These are phyloP conservation scores for Cutaneotrichosporon spelunceum DNA, from an alignment of 1,284 basidiomycete species.

Conservation along the genomic window DNA sequence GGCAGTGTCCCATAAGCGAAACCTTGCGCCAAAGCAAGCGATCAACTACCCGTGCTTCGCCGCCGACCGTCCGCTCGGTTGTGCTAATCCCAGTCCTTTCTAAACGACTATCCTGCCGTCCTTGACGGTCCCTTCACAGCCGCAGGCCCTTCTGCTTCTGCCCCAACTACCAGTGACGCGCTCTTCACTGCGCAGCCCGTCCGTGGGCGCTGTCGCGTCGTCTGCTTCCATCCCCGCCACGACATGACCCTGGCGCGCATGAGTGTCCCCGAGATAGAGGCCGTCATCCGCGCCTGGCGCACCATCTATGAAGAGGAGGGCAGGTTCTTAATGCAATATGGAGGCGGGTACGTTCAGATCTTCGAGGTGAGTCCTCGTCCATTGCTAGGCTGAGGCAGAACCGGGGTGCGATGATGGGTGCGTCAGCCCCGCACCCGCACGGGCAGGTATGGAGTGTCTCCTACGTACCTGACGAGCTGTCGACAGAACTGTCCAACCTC, in stretches of 20 bases:
- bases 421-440: slow-evolving; percentile 93
- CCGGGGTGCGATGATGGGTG: slow-evolving; percentile 94
- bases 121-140: slow-evolving; percentile 53
- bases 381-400: slow-evolving; percentile 58
- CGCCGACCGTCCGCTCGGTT: too few relatives aligned
- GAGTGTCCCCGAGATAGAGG: slow-evolving; percentile 60
- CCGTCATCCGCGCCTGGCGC: slow-evolving; percentile 74
- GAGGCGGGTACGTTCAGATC: slow-evolving; percentile 71
- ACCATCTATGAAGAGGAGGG: slow-evolving; percentile 65
- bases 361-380: slow-evolving; percentile 63
- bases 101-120: slow-evolving; percentile 84
- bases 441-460: slow-evolving; percentile 87
- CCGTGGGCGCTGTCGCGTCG: slow-evolving; percentile 80
- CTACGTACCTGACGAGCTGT: slow-evolving; percentile 67
- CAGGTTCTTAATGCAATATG: slow-evolving; percentile 32
- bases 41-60: too few relatives aligned
- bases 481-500: slow-evolving; percentile 63
- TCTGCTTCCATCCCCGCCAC: slow-evolving; percentile 86
- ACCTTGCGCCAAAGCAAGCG: too few relatives aligned
- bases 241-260: slow-evolving; percentile 85
- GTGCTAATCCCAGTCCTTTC: slow-evolving; percentile 55
- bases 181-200: slow-evolving; percentile 70
- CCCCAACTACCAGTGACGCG: slow-evolving; percentile 46
- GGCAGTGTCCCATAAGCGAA: too few relatives aligned
- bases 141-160: slow-evolving; percentile 37